These are phyloP conservation scores for Fistulinella cinereoalba DNA, from an alignment of 1,284 basidiomycete species.

Conservation along the genomic window DNA sequence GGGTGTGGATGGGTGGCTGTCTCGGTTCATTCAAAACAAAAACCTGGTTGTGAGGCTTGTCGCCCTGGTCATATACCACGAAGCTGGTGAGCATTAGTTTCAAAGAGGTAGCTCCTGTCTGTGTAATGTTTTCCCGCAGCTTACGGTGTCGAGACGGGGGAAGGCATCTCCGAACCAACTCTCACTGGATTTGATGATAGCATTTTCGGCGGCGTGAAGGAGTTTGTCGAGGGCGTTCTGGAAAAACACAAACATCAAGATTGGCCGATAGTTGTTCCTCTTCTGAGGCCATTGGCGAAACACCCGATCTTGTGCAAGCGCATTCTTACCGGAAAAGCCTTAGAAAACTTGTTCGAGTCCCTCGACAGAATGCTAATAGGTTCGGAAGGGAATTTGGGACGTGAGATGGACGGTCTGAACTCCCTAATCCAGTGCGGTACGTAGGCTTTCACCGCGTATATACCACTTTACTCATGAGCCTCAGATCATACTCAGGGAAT, in stretches of 20 bases:
- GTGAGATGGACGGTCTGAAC: slow-evolving; percentile 21
- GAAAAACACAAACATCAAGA: slow-evolving; percentile 16
- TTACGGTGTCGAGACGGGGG: neutral
- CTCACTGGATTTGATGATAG: neutral
- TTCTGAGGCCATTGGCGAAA: slow-evolving; percentile 19
- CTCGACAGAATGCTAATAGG: slow-evolving; percentile 11
- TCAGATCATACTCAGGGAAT: slow-evolving; percentile 13
- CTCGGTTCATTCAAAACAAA: slow-evolving; percentile 1
- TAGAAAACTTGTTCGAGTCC: slow-evolving; percentile 13
- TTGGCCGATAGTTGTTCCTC: slow-evolving; percentile 15
- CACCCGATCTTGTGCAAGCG: slow-evolving; percentile 13
- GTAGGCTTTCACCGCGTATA: neutral
- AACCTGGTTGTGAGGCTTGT: slow-evolving; percentile 18
- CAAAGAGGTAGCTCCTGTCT: too few relatives aligned
- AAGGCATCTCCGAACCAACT: neutral
- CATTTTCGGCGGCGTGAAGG: too few relatives aligned
- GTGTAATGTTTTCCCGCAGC: slow-evolving; percentile 1
- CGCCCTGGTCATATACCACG: slow-evolving; percentile 24
- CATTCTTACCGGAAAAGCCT: slow-evolving; percentile 15
- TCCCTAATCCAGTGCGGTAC: slow-evolving; percentile 22
- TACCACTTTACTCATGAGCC: neutral
- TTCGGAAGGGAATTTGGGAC: slow-evolving; percentile 11
- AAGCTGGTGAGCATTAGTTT: slow-evolving; percentile 15
- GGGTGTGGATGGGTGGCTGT: slow-evolving; percentile 9
- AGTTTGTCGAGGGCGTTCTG: too few relatives aligned